These are phyloP conservation scores for Acanthamoeba royreba DNA, from an alignment of 208 protist species.

Conservation along the genomic window DNA sequence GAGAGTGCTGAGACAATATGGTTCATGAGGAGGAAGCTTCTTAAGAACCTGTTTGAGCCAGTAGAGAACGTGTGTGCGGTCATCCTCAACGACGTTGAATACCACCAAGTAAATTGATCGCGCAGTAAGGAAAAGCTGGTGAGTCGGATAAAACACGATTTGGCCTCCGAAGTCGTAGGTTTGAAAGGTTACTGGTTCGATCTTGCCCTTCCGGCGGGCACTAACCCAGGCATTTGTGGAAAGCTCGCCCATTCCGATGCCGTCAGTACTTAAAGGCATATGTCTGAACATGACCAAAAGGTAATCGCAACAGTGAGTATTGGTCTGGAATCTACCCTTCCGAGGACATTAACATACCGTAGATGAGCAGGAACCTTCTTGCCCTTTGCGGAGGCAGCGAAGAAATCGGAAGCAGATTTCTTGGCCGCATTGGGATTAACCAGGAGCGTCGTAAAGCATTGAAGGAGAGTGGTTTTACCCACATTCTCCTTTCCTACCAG, in stretches of 20 bases:
- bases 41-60: conserved; percentile 51
- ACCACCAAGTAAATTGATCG: conserved; percentile 46
- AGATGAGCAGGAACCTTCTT: neutral
- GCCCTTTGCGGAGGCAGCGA: neutral
- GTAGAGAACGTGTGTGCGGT: conserved; percentile 50
- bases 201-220: neutral
- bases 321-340: no score
- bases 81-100: conserved; percentile 53
- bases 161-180: conserved; percentile 44
- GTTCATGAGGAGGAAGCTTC: neutral
- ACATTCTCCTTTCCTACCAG: conserved; percentile 39
- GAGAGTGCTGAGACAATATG: neutral
- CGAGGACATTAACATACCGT: no score
- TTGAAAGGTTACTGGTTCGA: neutral
- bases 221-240: neutral
- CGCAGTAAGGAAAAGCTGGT: conserved; percentile 37
- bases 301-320: no score
- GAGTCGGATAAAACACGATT: conserved; percentile 30
- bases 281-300: no score
- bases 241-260: neutral
- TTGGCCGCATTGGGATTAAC: neutral
- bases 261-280: neutral
- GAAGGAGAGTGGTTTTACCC: neutral
- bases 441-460: neutral
- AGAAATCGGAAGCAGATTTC: neutral